These are phyloP conservation scores for Scheffersomyces titani DNA, from an alignment of 1,139 yeast species.

Conservation along the genomic window DNA sequence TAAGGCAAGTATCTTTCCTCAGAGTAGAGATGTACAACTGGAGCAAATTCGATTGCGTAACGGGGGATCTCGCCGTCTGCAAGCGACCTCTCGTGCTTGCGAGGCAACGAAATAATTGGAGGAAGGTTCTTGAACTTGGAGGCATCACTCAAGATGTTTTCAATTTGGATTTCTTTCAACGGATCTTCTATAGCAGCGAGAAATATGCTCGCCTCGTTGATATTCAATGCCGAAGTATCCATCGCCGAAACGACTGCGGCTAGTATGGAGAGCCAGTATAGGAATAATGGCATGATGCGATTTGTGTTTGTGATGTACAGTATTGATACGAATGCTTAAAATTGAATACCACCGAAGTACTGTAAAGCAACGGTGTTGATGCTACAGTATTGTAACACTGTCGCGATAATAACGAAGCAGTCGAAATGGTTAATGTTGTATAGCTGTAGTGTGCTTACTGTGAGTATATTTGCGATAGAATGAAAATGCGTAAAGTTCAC, in stretches of 20 bases:
- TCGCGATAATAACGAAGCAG: too few relatives aligned
- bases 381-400: not conserved
- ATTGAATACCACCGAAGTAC: too few relatives aligned
- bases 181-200: conserved; percentile 3
- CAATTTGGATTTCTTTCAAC: conserved; percentile 18
- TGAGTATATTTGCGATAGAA: not conserved
- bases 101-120: conserved; percentile 37
- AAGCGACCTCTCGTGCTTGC: conserved; percentile 32
- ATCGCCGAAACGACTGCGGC: not conserved
- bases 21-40: conserved; percentile 81
- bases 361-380: not conserved
- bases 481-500: not conserved
- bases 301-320: not conserved
- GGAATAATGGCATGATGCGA: conserved; percentile 2
- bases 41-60: conserved; percentile 74
- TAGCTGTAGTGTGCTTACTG: too few relatives aligned
- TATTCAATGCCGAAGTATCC: not conserved
- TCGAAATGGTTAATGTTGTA: too few relatives aligned
- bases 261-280: conserved; percentile 4
- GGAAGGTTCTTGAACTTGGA: conserved; percentile 33
- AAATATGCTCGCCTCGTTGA: conserved; percentile 9
- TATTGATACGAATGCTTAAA: not conserved
- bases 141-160: conserved; percentile 26
- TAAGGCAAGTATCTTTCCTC: conserved; percentile 89
- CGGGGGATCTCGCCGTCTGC: conserved; percentile 65